Evolutionary conservation across 805 yeast genomes (phyloP), one percentile per base, ranked within the genome.

Genomic region (Cyberlindnera mrakii): DNA sequence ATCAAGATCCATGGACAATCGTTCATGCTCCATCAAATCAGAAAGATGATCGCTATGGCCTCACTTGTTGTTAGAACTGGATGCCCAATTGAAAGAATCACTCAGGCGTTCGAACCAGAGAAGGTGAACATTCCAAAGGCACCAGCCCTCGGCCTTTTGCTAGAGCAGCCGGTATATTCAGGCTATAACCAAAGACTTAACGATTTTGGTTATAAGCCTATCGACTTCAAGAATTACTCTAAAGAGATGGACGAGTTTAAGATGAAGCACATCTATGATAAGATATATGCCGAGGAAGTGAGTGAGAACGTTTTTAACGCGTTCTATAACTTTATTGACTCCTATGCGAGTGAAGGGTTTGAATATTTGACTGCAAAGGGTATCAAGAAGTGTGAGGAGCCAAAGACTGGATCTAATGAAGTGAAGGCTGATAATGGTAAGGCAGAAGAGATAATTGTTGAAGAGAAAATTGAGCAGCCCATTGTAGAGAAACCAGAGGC

Each of bases 11-110:
- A 93, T 63, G 99, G 99, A 7, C 99, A 93, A 67, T 87, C 96
- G 4, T 93, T 93, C 65, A 93, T 93, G 98, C 73, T 93, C 50
- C 98, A 91, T 66, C 99, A 91, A 72, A 93, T 93, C 59, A 80
- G 99, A 61, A 93, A 93, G 62, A 93, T 93, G 98, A 87, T 93
- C 46, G 91, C 96, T 18, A 83, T 91, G 95, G 96, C 95, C 1
- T 78, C 90, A 0, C 70, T 91, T 44, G 78, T 85, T 15, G 80
- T 91, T 18, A 76, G 99, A 58, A 81, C 93, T 16, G 93, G 96
- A 10, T 80, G 90, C 58, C 96, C 97, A 4, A 58, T 77, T 29
- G 74, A 75, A 20, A 78, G 96, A 54, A 85, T 93, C 48, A 59
- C 68, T 8, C 86, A 87, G 55, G 85, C 96, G 3, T 93, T 87